Base-by-base conservation (phyloP, 176 grass and related monocot genomes). In the Oryza meridionalis region DNA sequence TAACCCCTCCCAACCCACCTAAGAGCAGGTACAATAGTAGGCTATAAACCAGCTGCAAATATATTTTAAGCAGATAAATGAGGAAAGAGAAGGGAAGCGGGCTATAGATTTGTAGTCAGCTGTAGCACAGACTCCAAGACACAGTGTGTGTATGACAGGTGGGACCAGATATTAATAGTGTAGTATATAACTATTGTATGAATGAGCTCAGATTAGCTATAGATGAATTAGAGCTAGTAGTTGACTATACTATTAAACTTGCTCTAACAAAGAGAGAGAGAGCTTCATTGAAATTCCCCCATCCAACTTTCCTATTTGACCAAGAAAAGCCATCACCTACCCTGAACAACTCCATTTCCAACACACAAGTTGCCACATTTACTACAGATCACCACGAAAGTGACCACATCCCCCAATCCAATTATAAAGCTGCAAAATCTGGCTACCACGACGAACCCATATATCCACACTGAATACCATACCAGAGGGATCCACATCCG, bases 271-370 rank as follows among this genome's bases (percentile, higher is more conserved):
- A 7, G 6, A 31, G 29, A 29, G 29, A 31, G 29, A 35, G 33
- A 73, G 22, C 7, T 81, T 4, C 38, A 42, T 62, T 82, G 21
- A 38, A 49, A 11, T 4, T 22, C 8, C 33, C 33, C n/a, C 4
- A 29, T 63, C 59, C 21, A 7, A 21, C 27, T 22, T 12, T 1
- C 17, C 14, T 6, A 69, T 37, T 76, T 62, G 65, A 87, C 50
- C 47, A 61, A 62, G 64, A 10, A 75, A 75, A 76, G 33, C 38
- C 62, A 69, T 24, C 21, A 76, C 35, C 78, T 24, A 86, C 37
- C 22, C 37, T 21, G 17, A 61, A 82, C 21, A 26, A 63, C 37
- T 21, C 5, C 29, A 35, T 77, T 47, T 2, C 19, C 38, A 35
- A 43, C 3, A 25, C 25, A 58, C 13, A 35, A 46, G 6, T 14